Conservation (phyloP, 2,329 filamentous ascomycete species). For the Dendryphion nanum region DNA sequence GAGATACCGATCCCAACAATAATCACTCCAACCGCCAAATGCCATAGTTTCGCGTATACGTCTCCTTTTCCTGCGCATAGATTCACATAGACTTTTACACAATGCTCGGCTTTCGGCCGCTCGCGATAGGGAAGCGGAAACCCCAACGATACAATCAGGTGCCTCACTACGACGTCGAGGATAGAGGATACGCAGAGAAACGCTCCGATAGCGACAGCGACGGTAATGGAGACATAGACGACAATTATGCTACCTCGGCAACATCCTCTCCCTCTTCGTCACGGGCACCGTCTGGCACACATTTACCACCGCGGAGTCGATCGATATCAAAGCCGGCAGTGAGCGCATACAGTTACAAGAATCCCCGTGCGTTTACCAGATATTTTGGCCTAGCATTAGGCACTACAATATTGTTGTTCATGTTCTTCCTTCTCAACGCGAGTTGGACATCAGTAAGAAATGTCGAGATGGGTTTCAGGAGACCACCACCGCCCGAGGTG, state of each 20-base stretch:
- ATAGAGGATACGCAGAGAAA: slow-evolving; percentile 40
- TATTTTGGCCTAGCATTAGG: slow-evolving; percentile 75
- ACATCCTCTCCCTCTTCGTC: background rate
- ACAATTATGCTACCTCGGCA: background rate
- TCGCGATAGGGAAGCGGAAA: slow-evolving; percentile 39
- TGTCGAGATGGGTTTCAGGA: slow-evolving; percentile 58
- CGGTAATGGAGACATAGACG: slow-evolving; percentile 19
- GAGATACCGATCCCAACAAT: no score
- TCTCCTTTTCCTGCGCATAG: no score
- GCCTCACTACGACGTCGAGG: slow-evolving; percentile 28
- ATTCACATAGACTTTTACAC: no score
- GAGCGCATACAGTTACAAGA: slow-evolving; percentile 53
- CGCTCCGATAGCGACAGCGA: slow-evolving; percentile 34
- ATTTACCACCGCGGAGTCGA: slow-evolving; percentile 34
- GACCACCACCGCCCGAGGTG: slow-evolving; percentile 62
- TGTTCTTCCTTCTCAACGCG: slow-evolving; percentile 70
- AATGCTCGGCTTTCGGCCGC: slow-evolving; percentile 38
- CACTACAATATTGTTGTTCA: slow-evolving; percentile 70
- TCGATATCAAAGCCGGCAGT: slow-evolving; percentile 28
- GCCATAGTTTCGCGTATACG: no score
- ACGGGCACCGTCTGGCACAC: slow-evolving; percentile 11
- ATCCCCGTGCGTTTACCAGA: slow-evolving; percentile 72
- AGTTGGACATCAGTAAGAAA: slow-evolving; percentile 68
- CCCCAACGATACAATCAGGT: slow-evolving; percentile 30
- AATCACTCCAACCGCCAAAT: no score